phyloP scores from a whole-genome alignment of 495 filamentous ascomycete genomes.

The Aspergillus campestris region DNA sequence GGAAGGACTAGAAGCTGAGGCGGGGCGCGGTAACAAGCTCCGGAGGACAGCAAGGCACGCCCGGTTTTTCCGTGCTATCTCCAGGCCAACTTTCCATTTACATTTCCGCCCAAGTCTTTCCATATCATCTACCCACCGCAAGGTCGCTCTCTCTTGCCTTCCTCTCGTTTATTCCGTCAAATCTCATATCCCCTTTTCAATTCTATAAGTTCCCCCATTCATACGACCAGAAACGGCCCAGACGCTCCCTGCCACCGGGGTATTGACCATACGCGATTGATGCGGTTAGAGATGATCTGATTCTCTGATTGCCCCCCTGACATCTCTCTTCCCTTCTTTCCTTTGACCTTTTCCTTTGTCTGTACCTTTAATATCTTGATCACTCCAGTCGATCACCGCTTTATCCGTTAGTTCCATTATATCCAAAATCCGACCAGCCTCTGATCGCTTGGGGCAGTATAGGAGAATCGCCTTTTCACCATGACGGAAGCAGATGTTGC shows the following conservation, averaged over 20 bases:
- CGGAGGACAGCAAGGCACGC: constrained; percentile 6
- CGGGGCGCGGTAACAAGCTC: constrained; percentile 1
- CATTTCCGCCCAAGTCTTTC: not conserved
- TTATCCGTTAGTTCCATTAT: too few species aligned
- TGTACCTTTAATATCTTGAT: not conserved
- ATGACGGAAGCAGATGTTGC: constrained; percentile 29
- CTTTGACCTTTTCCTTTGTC: constrained; percentile 4
- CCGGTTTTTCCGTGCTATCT: constrained; percentile 14
- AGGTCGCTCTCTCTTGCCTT: too few species aligned
- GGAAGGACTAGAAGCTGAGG: not conserved
- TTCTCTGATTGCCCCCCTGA: not conserved
- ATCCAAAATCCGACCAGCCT: too few species aligned
- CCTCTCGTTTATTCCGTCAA: too few species aligned
- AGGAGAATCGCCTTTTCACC: not conserved
- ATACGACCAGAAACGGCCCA: too few species aligned
- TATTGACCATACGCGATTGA: too few species aligned
- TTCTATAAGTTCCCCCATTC: too few species aligned
- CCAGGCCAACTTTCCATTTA: constrained; percentile 21
- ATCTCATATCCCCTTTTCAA: not conserved
- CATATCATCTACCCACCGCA: not conserved
- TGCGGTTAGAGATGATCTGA: too few species aligned
- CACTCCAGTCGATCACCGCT: too few species aligned
- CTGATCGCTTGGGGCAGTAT: too few species aligned
- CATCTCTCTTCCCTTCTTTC: constrained; percentile 1
- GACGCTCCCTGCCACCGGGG: too few species aligned